Base-by-base conservation (phyloP, 345 rosid species). In the Lepidium sativum region DNA sequence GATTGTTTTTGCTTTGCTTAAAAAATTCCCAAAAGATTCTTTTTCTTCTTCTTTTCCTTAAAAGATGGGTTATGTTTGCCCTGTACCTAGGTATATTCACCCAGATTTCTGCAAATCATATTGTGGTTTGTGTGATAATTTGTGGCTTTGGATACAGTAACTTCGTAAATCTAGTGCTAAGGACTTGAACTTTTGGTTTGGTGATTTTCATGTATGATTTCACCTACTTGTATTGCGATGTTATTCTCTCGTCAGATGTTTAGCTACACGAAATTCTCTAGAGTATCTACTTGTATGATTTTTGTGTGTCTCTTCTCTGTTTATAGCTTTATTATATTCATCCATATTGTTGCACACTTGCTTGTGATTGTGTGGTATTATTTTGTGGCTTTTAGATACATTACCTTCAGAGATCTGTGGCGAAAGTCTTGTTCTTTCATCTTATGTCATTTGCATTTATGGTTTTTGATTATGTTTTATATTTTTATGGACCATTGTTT, bases 181-280 rank as follows among this genome's bases (percentile, higher is more conserved):
- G 0, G 21, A 47, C 35, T 41, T 60, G n/a, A 40, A 59, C 44
- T 32, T 40, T 33, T 15, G 0, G 16, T 54, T 33, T 21, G 0
- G 9, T 33, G 48, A 67, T 55, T 55, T 56, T 48, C 71, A 67
- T 67, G 64, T 61, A 43, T 53, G 17, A 54, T 29, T 40, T 41
- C n/a, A 39, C 38, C 6, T 59, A 8, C 15, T 40, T 23, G 21
- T 29, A 11, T 29, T 6, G 9, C 9, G 13, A 38, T 56, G 20
- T 13, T 38, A 35, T 6, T 38, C 9, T 20, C 44, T 53, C 13
- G 1, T 16, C 16, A 15, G 27, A 34, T 54, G 40, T 15, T 32
- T 35, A 20, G 10, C 25, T 23, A 23, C 25, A 23, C 25, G 2
- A 23, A 23, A 23, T 23, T 56, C 9, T 13, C 17, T 33, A 5